Evolutionary conservation across 2,329 filamentous ascomycete genomes (phyloP).

Genomic region (Venturia oleaginea): DNA sequence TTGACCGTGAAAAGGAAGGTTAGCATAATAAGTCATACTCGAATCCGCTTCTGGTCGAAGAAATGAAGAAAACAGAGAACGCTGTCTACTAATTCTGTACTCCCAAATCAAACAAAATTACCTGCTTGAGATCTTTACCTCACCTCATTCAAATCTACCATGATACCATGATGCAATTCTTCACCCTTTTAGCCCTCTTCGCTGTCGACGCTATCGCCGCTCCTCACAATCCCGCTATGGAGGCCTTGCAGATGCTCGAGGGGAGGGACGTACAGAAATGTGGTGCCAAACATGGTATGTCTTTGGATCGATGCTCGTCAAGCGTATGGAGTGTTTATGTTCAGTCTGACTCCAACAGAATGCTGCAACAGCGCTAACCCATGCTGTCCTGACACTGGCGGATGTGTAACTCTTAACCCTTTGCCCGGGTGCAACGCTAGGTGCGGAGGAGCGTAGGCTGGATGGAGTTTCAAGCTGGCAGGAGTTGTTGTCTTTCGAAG

Average conservation of each 20-base stretch:
- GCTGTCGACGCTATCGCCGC: background rate
- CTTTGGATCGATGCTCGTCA: background rate
- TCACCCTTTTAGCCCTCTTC: background rate
- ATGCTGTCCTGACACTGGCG: background rate
- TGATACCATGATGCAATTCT: background rate
- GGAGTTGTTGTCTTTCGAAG: background rate
- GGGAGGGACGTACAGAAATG: background rate
- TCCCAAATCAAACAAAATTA: no score
- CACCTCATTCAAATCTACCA: no score
- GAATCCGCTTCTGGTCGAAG: no score
- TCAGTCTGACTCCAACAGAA: background rate
- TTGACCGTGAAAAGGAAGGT: no score
- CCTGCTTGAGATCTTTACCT: no score
- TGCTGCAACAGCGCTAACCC: background rate
- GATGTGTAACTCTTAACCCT: background rate
- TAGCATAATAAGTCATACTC: no score
- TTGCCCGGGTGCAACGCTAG: background rate
- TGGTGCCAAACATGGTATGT: background rate
- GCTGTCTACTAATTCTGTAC: no score
- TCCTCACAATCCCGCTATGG: background rate
- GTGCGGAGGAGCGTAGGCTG: background rate
- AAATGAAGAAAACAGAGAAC: no score
- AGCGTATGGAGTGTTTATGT: background rate
- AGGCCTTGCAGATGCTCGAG: background rate
- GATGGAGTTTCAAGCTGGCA: background rate